Conservation (phyloP, 345 rosid genomes). For the Pistacia integerrima region DNA sequence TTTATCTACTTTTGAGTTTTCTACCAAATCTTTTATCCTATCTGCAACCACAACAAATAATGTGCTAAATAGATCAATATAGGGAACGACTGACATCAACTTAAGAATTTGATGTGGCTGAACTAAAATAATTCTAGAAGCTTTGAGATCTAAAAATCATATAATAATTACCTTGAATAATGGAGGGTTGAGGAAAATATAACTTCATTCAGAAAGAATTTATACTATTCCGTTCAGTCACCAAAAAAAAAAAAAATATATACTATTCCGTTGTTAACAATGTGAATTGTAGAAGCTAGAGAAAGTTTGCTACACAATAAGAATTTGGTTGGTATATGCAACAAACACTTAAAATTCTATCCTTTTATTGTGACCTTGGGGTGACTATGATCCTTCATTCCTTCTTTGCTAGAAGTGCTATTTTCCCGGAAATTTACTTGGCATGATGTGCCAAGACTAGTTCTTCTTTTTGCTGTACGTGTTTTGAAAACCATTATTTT, state of each 20-base stretch:
- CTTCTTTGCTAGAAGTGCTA: background rate
- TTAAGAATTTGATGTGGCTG: background rate
- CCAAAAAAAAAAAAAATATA: background rate
- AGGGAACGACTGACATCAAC: background rate
- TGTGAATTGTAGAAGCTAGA: background rate
- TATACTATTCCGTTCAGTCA: background rate
- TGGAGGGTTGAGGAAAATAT: background rate
- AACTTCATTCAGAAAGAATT: background rate
- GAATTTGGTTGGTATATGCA: background rate
- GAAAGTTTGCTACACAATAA: background rate
- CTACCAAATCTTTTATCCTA: background rate
- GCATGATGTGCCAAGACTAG: background rate
- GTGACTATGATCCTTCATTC: background rate
- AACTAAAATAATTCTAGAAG: background rate
- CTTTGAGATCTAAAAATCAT: background rate
- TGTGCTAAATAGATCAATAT: background rate
- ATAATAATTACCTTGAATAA: background rate
- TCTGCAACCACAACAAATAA: background rate
- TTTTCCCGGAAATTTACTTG: background rate
- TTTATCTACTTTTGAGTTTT: background rate
- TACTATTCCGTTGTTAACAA: background rate
- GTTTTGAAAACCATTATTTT: conserved; percentile 7
- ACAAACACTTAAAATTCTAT: background rate
- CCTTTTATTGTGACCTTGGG: background rate
- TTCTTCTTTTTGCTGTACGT: background rate